phyloP scores from a whole-genome alignment of 2,329 filamentous ascomycete genomes.

The Penicillium sp. region DNA sequence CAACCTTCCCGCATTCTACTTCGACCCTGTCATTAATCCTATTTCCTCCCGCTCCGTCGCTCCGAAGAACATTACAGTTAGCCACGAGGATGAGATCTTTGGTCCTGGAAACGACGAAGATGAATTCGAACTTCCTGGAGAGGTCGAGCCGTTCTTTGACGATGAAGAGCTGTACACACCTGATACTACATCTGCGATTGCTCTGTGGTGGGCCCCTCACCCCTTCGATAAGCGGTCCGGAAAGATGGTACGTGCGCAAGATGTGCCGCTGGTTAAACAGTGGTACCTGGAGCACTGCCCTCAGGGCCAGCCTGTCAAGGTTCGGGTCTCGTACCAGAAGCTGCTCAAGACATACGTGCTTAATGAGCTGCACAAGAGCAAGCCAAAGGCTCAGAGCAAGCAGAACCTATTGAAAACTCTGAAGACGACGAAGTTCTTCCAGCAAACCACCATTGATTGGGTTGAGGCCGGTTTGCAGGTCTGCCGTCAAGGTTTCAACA shows the following conservation, averaged over 20 bases:
- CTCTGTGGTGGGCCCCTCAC: conserved; percentile 97
- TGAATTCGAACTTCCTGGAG: conserved; percentile 80
- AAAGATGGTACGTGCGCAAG: conserved; percentile 93
- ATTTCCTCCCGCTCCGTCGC: conserved; percentile 94
- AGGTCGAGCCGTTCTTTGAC: conserved; percentile 82
- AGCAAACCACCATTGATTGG: conserved; percentile 99
- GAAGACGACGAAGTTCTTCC: conserved; percentile 98
- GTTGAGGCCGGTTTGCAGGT: conserved; percentile 98
- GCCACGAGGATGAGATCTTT: conserved; percentile 93
- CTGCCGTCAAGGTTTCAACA: conserved; percentile 97
- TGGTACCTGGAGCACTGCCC: conserved; percentile 98
- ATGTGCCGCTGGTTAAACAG: conserved; percentile 95
- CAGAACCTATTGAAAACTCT: conserved; percentile 87
- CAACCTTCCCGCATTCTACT: conserved; percentile 92
- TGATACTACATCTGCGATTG: conserved; percentile 87
- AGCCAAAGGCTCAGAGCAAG: conserved; percentile 92
- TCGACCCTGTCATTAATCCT: conserved; percentile 96
- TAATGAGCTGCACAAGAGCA: conserved; percentile 95
- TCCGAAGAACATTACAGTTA: conserved; percentile 88
- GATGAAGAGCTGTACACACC: conserved; percentile 88
- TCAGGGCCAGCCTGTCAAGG: conserved; percentile 88
- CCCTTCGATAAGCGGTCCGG: conserved; percentile 94
- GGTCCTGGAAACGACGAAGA: conserved; percentile 80
- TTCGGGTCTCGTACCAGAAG: conserved; percentile 97
- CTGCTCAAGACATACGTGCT: conserved; percentile 93